These are phyloP conservation scores for Candida maesae DNA, from an alignment of 805 yeast species.

Conservation along the genomic window DNA sequence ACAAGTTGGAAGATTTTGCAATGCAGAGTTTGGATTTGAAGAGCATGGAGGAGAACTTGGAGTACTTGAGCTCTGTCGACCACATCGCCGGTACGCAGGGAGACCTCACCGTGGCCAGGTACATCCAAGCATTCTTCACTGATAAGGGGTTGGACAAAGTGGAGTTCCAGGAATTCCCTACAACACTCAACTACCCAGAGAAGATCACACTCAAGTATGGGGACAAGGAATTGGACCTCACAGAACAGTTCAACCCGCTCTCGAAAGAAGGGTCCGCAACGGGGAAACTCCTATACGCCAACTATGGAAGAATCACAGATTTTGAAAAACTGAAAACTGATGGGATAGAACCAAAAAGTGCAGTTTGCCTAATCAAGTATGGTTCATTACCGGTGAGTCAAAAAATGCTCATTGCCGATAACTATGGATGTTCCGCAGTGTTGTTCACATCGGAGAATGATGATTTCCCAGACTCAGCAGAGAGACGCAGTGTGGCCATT, in stretches of 20 bases:
- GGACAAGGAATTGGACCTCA: conserved; percentile 27
- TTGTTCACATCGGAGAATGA: conserved; percentile 51
- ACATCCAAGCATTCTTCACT: conserved; percentile 54
- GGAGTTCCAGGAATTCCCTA: conserved; percentile 47
- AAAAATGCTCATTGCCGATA: conserved; percentile 53
- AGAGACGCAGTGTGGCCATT: conserved; percentile 47
- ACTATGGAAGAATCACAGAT: conserved; percentile 62
- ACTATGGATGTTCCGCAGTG: conserved; percentile 57
- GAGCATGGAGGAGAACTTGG: conserved; percentile 24
- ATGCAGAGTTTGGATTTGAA: conserved; percentile 49
- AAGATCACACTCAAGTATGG: conserved; percentile 23
- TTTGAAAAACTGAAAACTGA: conserved; percentile 36
- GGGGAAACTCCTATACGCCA: conserved; percentile 57
- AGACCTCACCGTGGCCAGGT: conserved; percentile 67
- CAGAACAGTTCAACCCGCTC: conserved; percentile 63
- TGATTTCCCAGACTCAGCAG: conserved; percentile 30
- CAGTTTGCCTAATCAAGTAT: conserved; percentile 58
- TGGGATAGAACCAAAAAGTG: conserved; percentile 39
- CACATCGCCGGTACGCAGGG: conserved; percentile 89
- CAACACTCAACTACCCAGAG: conserved; percentile 66
- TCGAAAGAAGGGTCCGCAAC: conserved; percentile 53
- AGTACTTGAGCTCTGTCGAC: conserved; percentile 41
- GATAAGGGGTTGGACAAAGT: conserved; percentile 52
- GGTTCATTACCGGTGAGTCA: conserved; percentile 48
- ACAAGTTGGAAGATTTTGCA: conserved; percentile 46